phyloP scores from a whole-genome alignment of 208 protist genomes.

The Trypanosoma mega region DNA sequence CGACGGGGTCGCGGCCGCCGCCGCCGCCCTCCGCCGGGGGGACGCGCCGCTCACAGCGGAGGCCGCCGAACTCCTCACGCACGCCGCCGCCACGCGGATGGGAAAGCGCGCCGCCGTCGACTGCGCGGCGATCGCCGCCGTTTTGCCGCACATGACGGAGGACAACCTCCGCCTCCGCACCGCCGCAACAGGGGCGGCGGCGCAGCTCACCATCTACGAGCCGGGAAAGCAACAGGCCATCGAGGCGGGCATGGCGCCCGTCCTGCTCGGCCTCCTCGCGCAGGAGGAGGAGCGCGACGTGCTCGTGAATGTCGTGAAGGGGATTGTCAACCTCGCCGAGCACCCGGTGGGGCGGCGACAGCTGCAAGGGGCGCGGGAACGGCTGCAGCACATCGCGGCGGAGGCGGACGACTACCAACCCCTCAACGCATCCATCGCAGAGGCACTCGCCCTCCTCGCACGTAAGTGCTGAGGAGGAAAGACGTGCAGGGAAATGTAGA shows the following conservation, averaged over 20 bases:
- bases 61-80: slow-evolving; percentile 62
- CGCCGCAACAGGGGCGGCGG: slow-evolving; percentile 52
- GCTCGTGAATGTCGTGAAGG: slow-evolving; percentile 62
- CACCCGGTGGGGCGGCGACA: slow-evolving; percentile 47
- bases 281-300: slow-evolving; percentile 83
- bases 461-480: slow-evolving; percentile 20
- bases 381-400: slow-evolving; percentile 28
- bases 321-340: slow-evolving; percentile 67
- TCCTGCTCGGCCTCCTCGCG: slow-evolving; percentile 36
- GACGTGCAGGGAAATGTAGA: neutral
- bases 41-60: slow-evolving; percentile 58
- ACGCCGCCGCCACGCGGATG: slow-evolving; percentile 47
- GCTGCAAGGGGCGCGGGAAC: slow-evolving; percentile 39
- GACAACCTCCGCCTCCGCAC: slow-evolving; percentile 69
- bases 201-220: slow-evolving; percentile 79
- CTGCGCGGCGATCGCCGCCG: slow-evolving; percentile 35
- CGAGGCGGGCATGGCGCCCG: slow-evolving; percentile 33
- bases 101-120: slow-evolving; percentile 57
- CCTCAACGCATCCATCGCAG: slow-evolving; percentile 20
- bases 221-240: slow-evolving; percentile 69
- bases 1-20: slow-evolving; percentile 42
- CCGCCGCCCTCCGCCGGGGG: slow-evolving; percentile 31
- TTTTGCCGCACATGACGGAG: slow-evolving; percentile 56
- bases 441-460: slow-evolving; percentile 26
- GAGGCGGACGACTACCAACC: slow-evolving; percentile 31